These are phyloP conservation scores for Eucalyptus cladocalyx DNA, from an alignment of 345 rosid species.

Conservation along the genomic window DNA sequence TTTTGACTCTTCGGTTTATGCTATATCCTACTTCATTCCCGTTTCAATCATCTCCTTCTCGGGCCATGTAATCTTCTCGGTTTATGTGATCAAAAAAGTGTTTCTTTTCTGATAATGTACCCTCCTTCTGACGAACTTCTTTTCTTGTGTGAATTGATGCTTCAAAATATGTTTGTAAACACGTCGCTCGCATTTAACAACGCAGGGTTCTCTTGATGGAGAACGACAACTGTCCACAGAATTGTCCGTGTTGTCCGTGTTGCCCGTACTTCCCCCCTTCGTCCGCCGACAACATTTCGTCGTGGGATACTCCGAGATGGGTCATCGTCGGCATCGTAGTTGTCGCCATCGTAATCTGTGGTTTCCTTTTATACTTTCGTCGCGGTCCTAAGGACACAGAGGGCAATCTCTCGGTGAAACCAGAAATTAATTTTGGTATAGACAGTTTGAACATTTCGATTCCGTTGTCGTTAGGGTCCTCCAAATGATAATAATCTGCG, in stretches of 20 bases:
- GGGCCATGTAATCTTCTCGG: not conserved
- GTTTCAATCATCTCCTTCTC: not conserved
- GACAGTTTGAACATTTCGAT: rapidly evolving
- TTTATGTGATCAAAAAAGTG: not conserved
- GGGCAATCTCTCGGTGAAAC: not conserved
- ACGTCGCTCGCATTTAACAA: not conserved
- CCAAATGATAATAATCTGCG: not conserved
- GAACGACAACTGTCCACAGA: not conserved
- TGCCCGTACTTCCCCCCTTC: not conserved
- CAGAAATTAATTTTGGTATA: rapidly evolving
- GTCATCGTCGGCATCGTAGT: not conserved
- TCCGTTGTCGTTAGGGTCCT: no score
- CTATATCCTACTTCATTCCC: not conserved
- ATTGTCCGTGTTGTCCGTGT: not conserved
- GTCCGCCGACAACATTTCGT: not conserved
- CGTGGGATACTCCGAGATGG: not conserved
- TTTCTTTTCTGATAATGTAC: not conserved
- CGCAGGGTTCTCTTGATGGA: not conserved
- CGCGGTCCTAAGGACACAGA: not conserved
- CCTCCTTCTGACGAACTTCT: not conserved
- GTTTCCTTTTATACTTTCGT: not conserved
- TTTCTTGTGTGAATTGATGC: not conserved
- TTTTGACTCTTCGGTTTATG: not conserved
- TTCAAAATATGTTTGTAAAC: not conserved
- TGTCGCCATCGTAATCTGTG: not conserved